Evolutionary conservation across 2,329 filamentous ascomycete species (phyloP), one percentile per base, ranked within the genome.

Genomic region (Leptographium procerum): DNA sequence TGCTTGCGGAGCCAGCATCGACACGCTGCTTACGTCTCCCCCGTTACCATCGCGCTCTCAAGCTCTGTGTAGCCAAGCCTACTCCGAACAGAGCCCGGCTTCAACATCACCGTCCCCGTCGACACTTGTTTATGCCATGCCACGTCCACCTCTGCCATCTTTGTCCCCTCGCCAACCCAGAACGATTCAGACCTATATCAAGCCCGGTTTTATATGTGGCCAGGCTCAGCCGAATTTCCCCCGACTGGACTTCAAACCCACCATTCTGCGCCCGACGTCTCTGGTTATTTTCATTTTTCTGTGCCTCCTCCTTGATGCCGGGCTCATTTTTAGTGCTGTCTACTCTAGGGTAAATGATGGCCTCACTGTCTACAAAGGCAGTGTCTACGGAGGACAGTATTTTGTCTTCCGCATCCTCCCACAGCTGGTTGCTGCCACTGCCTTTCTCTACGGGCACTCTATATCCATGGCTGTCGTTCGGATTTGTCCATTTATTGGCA

Each of bases 381-480:
- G 73, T 33, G 86, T 90, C 59, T 87, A 88, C 61, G 86, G 86
- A 55, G 79, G 78, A 10, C 79, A 85, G 63, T 96, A 95, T 71
- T 96, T 96, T 69, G 71, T 95, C 52, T 94, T 95, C 69, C 82
- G 90, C 61, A 89, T 95, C 63, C 73, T 96, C 1, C 91, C 92
- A 2, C 89, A 91, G 59, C 74, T 95, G 0, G 68, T 95, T 16
- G 89, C 85, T 0, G 83, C 84, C 24, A 64, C 86, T 14, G 73
- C 95, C 40, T 77, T 94, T 52, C 69, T 96, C 8, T 95, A 89
- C 77, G 79, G 89, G 1, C 86, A 95, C 65, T 82, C 85, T 63
- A 76, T 96, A 45, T 81, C 90, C 64, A 78, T 80, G 1, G 83
- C 91, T 3, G 80, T 91, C n/a, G 83, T 87, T 62, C 84, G 92